Evolutionary conservation across 2,329 filamentous ascomycete genomes (phyloP).

Genomic region (Aspergillus sp.): DNA sequence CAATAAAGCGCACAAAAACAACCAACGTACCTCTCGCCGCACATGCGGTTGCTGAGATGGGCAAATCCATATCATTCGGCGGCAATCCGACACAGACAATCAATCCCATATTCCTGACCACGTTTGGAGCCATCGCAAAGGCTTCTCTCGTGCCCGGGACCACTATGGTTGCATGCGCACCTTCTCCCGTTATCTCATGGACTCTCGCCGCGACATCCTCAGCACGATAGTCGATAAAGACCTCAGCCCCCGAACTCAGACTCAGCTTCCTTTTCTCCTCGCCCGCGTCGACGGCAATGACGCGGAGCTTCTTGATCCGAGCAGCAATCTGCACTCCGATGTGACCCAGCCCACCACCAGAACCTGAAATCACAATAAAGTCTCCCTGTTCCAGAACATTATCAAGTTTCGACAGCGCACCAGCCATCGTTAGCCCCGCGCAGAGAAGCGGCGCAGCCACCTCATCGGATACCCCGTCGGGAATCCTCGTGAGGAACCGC

Average conservation of each 20-base stretch:
- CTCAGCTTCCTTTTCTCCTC: neutral
- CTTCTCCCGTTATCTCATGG: neutral
- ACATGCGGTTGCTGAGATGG: conserved; percentile 29
- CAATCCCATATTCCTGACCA: conserved; percentile 17
- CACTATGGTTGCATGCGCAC: neutral
- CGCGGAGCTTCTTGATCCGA: neutral
- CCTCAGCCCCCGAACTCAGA: neutral
- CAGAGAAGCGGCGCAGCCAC: neutral
- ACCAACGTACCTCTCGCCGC: conserved; percentile 23
- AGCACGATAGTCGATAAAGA: neutral
- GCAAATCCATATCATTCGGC: conserved; percentile 27
- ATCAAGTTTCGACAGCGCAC: neutral
- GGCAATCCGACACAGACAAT: conserved; percentile 30
- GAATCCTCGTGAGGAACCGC: conserved; percentile 26
- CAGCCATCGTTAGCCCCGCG: neutral
- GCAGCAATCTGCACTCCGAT: neutral
- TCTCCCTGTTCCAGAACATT: neutral
- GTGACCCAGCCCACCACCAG: neutral
- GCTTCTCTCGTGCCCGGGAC: neutral
- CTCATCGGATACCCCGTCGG: conserved; percentile 21
- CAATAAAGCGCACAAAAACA: neutral
- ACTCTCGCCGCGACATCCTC: neutral
- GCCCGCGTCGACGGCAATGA: neutral
- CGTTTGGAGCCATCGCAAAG: neutral
- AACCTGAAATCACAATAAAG: neutral